Evolutionary conservation across 2,329 filamentous ascomycete species (phyloP), one percentile per base, ranked within the genome.

Genomic region (Colletotrichum sp.): DNA sequence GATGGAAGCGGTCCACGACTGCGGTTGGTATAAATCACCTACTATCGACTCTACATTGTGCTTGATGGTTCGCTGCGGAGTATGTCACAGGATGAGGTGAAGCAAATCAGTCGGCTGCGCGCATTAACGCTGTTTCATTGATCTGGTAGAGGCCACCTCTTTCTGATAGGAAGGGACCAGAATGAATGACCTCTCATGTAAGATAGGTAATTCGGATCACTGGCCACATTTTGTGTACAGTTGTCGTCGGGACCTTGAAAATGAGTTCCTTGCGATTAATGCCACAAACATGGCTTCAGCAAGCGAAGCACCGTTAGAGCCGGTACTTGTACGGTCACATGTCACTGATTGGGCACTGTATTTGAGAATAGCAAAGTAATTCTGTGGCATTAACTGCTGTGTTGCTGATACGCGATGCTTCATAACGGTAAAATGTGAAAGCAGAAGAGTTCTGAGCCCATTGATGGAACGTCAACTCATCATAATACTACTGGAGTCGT

Each of bases 1-100:
- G 76, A 77, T 76, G 76, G 76, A 52, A 61, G 76, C 76, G 76
- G 65, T 76, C 64, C 62, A 65, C 22, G 64, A 70, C 72, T 69
- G 72, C 59, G 68, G 52, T 68, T 72, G 61, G 72, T 63, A 72
- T 72, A 77, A 69, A 76, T 74, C 70, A 73, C 70, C 74, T 69
- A 69, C 57, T 74, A 59, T 74, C 65, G 29, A 74, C 64, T 75
- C 72, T 36, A n/a, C 34, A 9, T 30, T 0, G 22, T 30, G 55
- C 15, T 59, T 19, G 8, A 16, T 22, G 5, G 3, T 27, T 19
- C 55, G 12, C 25, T 11, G 25, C 0, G 55, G 8, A 19, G 15
- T 59, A 59, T 1, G 13, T 15, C 27, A n/a, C 25, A 59, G 55
- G 12, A 22, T 19, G 29, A 32, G 4, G 30, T 39, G 7, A 13